Base-by-base conservation (phyloP, 2,329 filamentous ascomycete species). In the Colletotrichum tropicicola region DNA sequence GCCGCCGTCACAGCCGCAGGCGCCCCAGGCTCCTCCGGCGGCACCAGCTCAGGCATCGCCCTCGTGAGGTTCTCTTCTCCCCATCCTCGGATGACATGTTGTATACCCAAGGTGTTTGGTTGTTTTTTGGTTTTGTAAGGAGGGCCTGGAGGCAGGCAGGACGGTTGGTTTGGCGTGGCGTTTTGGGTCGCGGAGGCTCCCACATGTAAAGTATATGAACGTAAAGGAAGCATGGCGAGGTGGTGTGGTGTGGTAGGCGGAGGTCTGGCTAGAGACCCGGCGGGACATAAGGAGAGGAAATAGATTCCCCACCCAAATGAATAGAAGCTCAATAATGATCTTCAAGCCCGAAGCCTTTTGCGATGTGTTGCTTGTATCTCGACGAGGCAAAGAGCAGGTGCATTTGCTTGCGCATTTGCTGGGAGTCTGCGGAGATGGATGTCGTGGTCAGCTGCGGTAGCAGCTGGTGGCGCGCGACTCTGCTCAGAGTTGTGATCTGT, bases 1-100 rank as follows among this genome's bases (percentile, higher is more conserved):
- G 21, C 62, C 65, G 21, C 73, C 72, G 30, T 69, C 68, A 1
- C 74, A 75, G 28, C 19, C 60, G 44, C 53, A 47, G 30, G 37
- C 53, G 35, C 54, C 54, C n/a, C 49, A 41, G 49, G 41, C 43
- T 27, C 57, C 65, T 39, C 39, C 65, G 23, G 39, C 60, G 28
- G 47, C 65, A 39, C 48, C 35, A 66, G 52, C 59, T 15, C 59
- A 60, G 37, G n/a, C 48, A 21, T 37, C 64, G 13, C 25, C 59
- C 23, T 58, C 63, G 19, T 66, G 52, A 63, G 32, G 23, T 47
- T 27, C 49, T 67, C 62, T 65, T 23, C 63, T 64, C 53, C 21
- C 35, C 59, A 47, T 66, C 47, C 21, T 39, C 59, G 45, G 53
- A 66, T 66, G 63, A 59, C 37, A 25, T 54, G 30, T 66, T 66